Conservation (phyloP, 257 asterid genomes). For the Hygrophila difformis region DNA sequence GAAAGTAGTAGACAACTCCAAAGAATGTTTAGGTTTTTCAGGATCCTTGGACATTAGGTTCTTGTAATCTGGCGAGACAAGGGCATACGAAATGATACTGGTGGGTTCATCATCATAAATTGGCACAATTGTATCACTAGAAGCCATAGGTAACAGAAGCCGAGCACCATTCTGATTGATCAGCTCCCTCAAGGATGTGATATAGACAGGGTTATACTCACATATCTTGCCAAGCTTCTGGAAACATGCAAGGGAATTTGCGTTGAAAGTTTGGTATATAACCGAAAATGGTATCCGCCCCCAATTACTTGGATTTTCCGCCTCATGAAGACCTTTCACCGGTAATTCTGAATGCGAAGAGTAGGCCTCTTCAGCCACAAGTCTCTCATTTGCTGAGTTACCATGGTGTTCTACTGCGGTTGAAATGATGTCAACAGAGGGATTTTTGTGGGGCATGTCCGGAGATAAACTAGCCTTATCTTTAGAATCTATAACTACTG, state of each 20-base stretch:
- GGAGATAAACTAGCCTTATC: constrained; percentile 23
- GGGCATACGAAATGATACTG: constrained; percentile 74
- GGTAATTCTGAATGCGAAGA: constrained; percentile 28
- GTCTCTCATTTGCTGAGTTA: constrained; percentile 18
- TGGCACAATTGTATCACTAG: constrained; percentile 63
- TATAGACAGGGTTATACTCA: constrained; percentile 58
- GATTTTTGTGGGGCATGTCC: constrained; percentile 16
- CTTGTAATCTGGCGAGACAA: constrained; percentile 49
- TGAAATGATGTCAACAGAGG: constrained; percentile 30
- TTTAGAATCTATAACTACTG: constrained; percentile 23
- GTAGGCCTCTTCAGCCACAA: constrained; percentile 25
- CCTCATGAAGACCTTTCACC: constrained; percentile 35
- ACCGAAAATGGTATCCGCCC: constrained; percentile 56
- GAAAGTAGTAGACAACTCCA: constrained; percentile 22
- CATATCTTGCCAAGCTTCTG: constrained; percentile 52
- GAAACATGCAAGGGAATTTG: constrained; percentile 37
- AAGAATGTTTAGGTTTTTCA: constrained; percentile 42
- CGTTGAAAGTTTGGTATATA: constrained; percentile 59
- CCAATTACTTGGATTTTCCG: constrained; percentile 64
- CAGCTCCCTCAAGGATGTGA: constrained; percentile 55
- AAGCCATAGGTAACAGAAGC: constrained; percentile 59
- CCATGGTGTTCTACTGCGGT: constrained; percentile 26
- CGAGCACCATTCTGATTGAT: constrained; percentile 63
- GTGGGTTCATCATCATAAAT: constrained; percentile 96
- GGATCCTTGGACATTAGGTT: constrained; percentile 53